Evolutionary conservation across 805 yeast species (phyloP).

Genomic region (Metschnikowia rubicola): DNA sequence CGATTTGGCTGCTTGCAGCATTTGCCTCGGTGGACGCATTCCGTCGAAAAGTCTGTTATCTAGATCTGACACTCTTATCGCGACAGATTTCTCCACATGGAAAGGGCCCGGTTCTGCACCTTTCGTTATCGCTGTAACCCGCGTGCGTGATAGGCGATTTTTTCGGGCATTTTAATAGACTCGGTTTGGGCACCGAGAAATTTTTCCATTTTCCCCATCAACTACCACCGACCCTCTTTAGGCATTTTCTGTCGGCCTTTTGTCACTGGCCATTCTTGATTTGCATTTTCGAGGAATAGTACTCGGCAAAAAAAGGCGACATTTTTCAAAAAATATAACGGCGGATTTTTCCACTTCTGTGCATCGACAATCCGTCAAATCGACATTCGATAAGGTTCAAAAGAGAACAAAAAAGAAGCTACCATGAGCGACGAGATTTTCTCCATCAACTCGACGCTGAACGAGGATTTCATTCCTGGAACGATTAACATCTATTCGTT

Average conservation of each 20-base stretch:
- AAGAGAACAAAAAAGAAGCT: not conserved
- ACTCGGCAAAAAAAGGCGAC: too few relatives aligned
- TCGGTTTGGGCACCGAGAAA: not conserved
- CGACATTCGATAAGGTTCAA: not conserved
- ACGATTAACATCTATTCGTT: slow-evolving; percentile 17
- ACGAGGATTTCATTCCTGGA: slow-evolving; percentile 19
- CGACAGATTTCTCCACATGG: not conserved
- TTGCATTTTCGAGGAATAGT: too few relatives aligned
- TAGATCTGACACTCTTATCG: not conserved
- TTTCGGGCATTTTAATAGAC: not conserved
- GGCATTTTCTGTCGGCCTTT: too few relatives aligned
- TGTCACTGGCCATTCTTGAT: too few relatives aligned
- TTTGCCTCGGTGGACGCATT: not conserved
- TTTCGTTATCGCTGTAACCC: not conserved
- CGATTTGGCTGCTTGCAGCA: not conserved
- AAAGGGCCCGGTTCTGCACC: not conserved
- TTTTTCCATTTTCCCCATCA: too few relatives aligned
- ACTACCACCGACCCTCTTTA: too few relatives aligned
- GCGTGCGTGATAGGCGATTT: not conserved
- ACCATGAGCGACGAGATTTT: slow-evolving; percentile 6
- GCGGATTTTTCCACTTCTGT: too few relatives aligned
- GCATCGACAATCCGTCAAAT: too few relatives aligned
- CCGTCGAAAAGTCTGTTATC: not conserved
- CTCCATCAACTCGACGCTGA: slow-evolving; percentile 13
- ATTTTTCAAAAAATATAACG: too few relatives aligned